These are phyloP conservation scores for Fragaria nilgerrensis DNA, from an alignment of 306 rosid genomes.

Conservation along the genomic window DNA sequence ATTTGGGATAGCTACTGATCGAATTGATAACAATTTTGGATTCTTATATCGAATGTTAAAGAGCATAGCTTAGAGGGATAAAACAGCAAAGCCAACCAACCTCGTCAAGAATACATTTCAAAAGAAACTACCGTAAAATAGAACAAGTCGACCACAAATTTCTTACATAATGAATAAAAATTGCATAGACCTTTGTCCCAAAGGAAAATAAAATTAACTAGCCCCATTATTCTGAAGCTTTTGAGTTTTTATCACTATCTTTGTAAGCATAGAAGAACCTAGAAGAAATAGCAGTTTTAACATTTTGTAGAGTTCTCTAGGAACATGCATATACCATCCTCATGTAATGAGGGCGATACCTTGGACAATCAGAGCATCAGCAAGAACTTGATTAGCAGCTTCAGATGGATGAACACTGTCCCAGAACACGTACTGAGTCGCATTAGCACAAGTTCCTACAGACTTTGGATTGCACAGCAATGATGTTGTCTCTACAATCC, in stretches of 20 bases:
- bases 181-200: not conserved
- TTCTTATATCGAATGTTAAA: not conserved
- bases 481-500: slow-evolving; percentile 62
- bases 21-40: not conserved
- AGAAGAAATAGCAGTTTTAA: slow-evolving; percentile 5
- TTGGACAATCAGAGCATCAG: slow-evolving; percentile 63
- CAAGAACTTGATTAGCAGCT: slow-evolving; percentile 83
- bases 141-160: not conserved
- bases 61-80: not conserved
- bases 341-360: slow-evolving; percentile 69
- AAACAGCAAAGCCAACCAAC: not conserved
- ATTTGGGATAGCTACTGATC: not conserved
- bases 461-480: slow-evolving; percentile 75
- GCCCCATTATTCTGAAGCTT: slow-evolving; percentile 17
- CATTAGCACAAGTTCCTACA: slow-evolving; percentile 80
- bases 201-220: slow-evolving; percentile 19
- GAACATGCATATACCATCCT: slow-evolving; percentile 19
- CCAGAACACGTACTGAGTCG: slow-evolving; percentile 90
- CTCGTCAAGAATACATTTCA: not conserved
- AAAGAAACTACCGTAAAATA: too few relatives aligned
- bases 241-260: not conserved
- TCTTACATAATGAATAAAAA: slow-evolving; percentile 20
- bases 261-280: slow-evolving; percentile 1
- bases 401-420: slow-evolving; percentile 93
- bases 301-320: not conserved